These are phyloP conservation scores for Strigomonas culicis DNA, from an alignment of 208 protist species.

Conservation along the genomic window DNA sequence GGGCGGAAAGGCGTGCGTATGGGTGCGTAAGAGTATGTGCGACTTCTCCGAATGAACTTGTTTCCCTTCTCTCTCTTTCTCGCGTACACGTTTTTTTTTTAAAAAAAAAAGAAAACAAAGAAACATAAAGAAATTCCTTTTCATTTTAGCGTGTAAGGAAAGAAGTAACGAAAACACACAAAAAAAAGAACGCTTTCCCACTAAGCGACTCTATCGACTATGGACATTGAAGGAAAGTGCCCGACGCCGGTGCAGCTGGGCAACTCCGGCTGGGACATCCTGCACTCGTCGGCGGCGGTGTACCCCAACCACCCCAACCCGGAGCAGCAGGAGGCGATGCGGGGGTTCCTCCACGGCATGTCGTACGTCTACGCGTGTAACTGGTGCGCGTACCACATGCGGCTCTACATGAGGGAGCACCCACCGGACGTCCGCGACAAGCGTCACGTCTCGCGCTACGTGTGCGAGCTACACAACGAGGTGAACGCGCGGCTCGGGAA, in stretches of 20 bases:
- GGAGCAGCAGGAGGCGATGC: constrained; percentile 67
- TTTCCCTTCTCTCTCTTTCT: no score
- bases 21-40: no score
- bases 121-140: background rate
- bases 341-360: constrained; percentile 71
- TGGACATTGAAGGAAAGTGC: constrained; percentile 49
- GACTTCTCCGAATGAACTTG: no score
- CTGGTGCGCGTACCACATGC: constrained; percentile 88
- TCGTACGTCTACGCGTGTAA: constrained; percentile 84
- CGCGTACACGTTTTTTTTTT: no score
- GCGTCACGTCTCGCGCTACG: constrained; percentile 55
- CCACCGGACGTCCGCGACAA: constrained; percentile 72
- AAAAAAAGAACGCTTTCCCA: background rate
- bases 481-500: constrained; percentile 82
- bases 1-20: no score
- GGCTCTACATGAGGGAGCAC: constrained; percentile 54
- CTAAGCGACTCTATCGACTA: background rate
- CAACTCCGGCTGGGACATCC: constrained; percentile 77
- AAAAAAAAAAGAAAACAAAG: background rate
- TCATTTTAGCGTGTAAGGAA: no score
- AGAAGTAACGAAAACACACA: background rate
- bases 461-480: constrained; percentile 89
- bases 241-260: constrained; percentile 69
- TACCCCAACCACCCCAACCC: constrained; percentile 71
- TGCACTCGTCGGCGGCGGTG: constrained; percentile 80